Percentiles rank a stretch among this genome's conserved stretches.
Conservation (phyloP, 1,284 basidiomycete genomes). For the Peniophora sp. region DNA sequence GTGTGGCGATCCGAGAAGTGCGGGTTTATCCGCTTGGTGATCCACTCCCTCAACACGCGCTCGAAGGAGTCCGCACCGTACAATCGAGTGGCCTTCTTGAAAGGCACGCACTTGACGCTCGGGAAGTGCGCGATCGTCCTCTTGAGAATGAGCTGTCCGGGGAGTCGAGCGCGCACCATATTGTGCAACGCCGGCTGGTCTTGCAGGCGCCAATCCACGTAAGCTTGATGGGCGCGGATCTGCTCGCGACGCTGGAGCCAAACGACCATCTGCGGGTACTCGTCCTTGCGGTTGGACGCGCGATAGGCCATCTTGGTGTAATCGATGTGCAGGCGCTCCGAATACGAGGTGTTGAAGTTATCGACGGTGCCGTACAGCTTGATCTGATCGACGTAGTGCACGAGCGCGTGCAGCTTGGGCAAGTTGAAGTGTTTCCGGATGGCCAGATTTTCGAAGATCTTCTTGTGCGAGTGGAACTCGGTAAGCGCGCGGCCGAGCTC, state of each 20-base stretch:
- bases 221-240: constrained; percentile 6
- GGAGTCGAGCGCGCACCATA: neutral
- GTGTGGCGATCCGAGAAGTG: neutral
- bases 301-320: constrained; percentile 22
- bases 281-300: constrained; percentile 22
- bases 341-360: constrained; percentile 23
- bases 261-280: constrained; percentile 23
- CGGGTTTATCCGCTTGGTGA: neutral
- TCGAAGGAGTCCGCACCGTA: neutral
- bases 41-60: neutral
- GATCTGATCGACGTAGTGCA: neutral
- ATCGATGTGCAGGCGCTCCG: constrained; percentile 24
- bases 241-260: constrained; percentile 24
- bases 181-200: constrained; percentile 8
- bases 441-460: constrained; percentile 2
- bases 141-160: neutral
- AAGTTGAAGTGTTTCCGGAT: neutral
- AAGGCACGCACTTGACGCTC: neutral
- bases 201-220: neutral
- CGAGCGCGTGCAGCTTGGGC: neutral
- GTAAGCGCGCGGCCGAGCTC: constrained; percentile 13
- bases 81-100: neutral
- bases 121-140: neutral
- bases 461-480: constrained; percentile 18
- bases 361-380: constrained; percentile 1